Evolutionary conservation across 441 rosid species (phyloP), one percentile per base, ranked within the genome.

Genomic region (Euphorbia schlechtendalii): DNA sequence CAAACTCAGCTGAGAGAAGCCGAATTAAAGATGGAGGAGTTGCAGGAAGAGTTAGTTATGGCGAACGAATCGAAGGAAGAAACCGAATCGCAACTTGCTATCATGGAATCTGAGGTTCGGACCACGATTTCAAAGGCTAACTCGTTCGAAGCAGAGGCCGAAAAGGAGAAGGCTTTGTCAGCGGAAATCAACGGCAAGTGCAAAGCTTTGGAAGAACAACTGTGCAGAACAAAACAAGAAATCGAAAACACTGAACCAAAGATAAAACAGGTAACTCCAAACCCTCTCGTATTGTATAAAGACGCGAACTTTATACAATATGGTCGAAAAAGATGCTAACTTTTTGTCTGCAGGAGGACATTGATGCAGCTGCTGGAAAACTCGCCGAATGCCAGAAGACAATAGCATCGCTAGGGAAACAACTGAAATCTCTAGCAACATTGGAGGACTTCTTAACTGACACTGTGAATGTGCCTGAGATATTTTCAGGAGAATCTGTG

Each of bases 341-440:
- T 43, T 69, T 46, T 46, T 73, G 43, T 30, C 17, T 71, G 65
- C 77, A 89, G 96, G 92, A 92, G 82, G 93, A 87, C 75, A 59
- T 92, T 64, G 83, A 70, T 24, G 75, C 77, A 55, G 98, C 96
- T 24, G 82, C 96, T 2, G 96, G 90, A 68, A 87, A 83, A 69
- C 91, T 89, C 14, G 87, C 90, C 0, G 96, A 86, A 45, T 92
- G 98, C 82, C 98, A 89, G 83, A 84, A 84, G 69, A 92, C 96
- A 52, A 92, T 92, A 70, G 85, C 87, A 56, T 89, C 96, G 36
- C 77, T 92, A 5, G 90, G 93, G 55, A 80, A 83, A 76, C 98
- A 89, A 70, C 76, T 92, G 61, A 86, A 87, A 53, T 89, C 96
- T 72, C 87, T 92, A 61, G 98, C 96, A 67, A 87, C 96, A 24